phyloP scores from a whole-genome alignment of 176 grass and related monocot species.

The Rhynchospora breviuscula region DNA sequence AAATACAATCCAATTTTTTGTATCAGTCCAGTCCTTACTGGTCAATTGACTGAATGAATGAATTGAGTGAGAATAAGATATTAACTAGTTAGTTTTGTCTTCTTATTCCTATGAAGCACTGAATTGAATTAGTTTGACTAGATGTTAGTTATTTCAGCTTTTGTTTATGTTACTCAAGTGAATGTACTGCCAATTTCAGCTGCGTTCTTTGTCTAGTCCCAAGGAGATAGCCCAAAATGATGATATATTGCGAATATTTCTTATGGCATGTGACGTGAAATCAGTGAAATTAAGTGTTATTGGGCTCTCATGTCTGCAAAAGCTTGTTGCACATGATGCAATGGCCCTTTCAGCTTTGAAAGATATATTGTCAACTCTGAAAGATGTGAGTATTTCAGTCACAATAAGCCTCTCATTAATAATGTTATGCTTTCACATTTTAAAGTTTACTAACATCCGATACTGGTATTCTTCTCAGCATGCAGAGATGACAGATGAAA shows the following conservation, averaged over 20 bases:
- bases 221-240: conserved; percentile 90
- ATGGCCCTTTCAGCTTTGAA: conserved; percentile 74
- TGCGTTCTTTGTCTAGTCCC: conserved; percentile 69
- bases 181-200: conserved; percentile 43
- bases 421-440: conserved; percentile 13
- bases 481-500: conserved; percentile 90
- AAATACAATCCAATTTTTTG: background rate
- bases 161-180: conserved; percentile 1
- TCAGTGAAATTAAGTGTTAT: conserved; percentile 91
- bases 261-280: conserved; percentile 92
- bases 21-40: background rate
- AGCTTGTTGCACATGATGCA: conserved; percentile 89
- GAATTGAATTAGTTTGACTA: background rate
- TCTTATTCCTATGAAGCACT: background rate
- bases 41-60: background rate
- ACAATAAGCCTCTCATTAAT: conserved; percentile 9
- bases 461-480: conserved; percentile 47
- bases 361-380: conserved; percentile 86
- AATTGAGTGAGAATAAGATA: background rate
- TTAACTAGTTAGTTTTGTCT: background rate
- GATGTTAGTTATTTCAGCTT: conserved; percentile 5
- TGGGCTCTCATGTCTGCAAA: conserved; percentile 95
- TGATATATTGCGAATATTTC: conserved; percentile 85
- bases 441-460: conserved; percentile 25
- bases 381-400: conserved; percentile 57